phyloP scores from a whole-genome alignment of 768 basidiomycete genomes.

The Nidularia sp. region DNA sequence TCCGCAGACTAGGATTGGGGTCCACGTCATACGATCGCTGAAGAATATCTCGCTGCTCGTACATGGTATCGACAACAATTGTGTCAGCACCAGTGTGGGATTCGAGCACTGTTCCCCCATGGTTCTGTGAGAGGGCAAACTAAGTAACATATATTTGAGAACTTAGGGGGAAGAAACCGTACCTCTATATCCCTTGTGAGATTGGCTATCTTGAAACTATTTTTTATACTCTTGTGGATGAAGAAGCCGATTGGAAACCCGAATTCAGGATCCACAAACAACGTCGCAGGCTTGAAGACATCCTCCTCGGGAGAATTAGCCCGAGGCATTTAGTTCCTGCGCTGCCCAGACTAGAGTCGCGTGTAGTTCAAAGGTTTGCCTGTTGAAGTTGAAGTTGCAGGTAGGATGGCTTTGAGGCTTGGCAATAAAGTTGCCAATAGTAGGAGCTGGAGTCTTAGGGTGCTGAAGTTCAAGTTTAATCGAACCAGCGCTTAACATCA shows the following conservation, averaged over 20 bases:
- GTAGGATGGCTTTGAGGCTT: too few relatives aligned
- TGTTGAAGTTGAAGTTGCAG: too few relatives aligned
- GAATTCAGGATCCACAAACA: slow-evolving; percentile 14
- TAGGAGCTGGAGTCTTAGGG: too few relatives aligned
- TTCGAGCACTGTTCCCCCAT: slow-evolving; percentile 21
- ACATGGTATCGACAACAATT: slow-evolving; percentile 12
- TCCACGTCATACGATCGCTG: slow-evolving; percentile 12
- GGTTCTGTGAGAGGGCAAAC: slow-evolving; percentile 10
- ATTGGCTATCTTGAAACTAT: slow-evolving; percentile 6
- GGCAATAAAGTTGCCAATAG: too few relatives aligned
- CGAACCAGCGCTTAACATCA: too few relatives aligned
- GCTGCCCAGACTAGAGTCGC: too few relatives aligned
- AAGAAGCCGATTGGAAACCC: slow-evolving; percentile 24
- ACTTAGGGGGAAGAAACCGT: slow-evolving; percentile 1
- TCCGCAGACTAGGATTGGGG: slow-evolving; percentile 6
- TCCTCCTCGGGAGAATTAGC: too few relatives aligned
- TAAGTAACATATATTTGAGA: background rate
- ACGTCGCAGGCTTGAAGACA: too few relatives aligned
- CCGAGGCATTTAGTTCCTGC: too few relatives aligned
- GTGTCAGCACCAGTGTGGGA: slow-evolving; percentile 14
- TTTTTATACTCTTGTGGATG: slow-evolving; percentile 26
- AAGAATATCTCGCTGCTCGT: background rate
- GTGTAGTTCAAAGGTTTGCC: too few relatives aligned
- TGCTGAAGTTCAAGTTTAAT: too few relatives aligned
- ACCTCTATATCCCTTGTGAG: slow-evolving; percentile 30